Evolutionary conservation across 345 rosid genomes (phyloP), one percentile per base, ranked within the genome.

Genomic region (Sonneratia alba): DNA sequence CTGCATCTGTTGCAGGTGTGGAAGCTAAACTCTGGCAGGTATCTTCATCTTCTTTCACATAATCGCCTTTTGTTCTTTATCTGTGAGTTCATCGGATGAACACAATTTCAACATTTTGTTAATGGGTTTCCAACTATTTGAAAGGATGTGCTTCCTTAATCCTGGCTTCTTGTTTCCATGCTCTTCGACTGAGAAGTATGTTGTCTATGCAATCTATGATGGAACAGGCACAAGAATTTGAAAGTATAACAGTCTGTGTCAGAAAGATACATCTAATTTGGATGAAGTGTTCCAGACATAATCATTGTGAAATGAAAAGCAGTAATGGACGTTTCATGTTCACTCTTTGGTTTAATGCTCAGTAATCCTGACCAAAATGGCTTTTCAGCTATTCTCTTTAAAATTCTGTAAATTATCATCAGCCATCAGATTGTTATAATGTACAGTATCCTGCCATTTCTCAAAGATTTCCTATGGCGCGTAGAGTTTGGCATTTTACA

Each of bases 1-100:
- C 97, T 83, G 85, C 91, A 73, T 89, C 97, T 71, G 91, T 93
- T 76, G 97, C 89, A 83, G 98, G 98, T 62, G 98, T 93, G 80
- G 98, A 93, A 78, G 96, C 92, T 83, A 85, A 83, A 81, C 71
- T 93, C 72, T 91, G 97, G 97, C 98, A 91, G 98, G 98, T 91
- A 36, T 62, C 66, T 32, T 71, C 47, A 32, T 67, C 67, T 7
- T 37, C 18, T 68, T 22, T 49, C 48, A 62, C 37, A 24, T 61
- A 45, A 21, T 42, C 36, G 9, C 43, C 55, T 21, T 48, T 45
- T 9, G 32, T 24, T 22, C 13, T 43, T 15, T 45, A 32, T 22
- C 49, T 45, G 49, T 67, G 14, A 21, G 70, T 27, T 43, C 53
- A 2, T 21, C 68, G 2, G 18, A 32, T 14, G 27, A 27, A 12